phyloP scores from a whole-genome alignment of 345 rosid species.

The Lepidium didymum region DNA sequence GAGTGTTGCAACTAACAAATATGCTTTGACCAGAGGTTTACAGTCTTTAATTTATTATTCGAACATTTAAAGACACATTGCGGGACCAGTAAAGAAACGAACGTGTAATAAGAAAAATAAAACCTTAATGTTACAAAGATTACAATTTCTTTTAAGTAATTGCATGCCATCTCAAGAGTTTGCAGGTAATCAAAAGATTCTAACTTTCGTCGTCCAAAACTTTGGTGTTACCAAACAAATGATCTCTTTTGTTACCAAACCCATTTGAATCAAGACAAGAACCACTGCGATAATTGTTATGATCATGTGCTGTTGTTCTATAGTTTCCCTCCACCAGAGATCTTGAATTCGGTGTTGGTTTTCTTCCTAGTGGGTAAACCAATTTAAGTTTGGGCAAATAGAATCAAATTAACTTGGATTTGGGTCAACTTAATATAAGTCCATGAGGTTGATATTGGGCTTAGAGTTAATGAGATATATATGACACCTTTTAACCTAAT shows the following conservation, averaged over 20 bases:
- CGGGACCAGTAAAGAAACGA: background rate
- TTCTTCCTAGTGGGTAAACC: too few species aligned
- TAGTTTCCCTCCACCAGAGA: slow-evolving; percentile 51
- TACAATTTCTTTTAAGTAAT: background rate
- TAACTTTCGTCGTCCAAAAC: slow-evolving; percentile 46
- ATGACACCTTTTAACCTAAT: too few species aligned
- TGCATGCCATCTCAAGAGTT: background rate
- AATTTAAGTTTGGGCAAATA: too few species aligned
- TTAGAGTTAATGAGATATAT: too few species aligned
- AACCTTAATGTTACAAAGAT: background rate
- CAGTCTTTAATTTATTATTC: background rate
- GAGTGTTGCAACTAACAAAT: background rate
- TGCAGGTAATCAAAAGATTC: background rate
- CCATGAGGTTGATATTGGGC: too few species aligned
- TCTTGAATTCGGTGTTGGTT: too few species aligned
- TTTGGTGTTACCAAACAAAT: slow-evolving; percentile 48
- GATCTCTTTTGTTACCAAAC: slow-evolving; percentile 44
- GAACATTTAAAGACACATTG: background rate
- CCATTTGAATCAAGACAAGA: slow-evolving; percentile 52
- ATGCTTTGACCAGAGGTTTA: background rate
- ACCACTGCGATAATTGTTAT: slow-evolving; percentile 48
- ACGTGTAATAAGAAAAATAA: background rate
- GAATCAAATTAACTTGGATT: too few species aligned
- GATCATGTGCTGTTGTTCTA: slow-evolving; percentile 47
- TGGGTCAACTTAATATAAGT: too few species aligned